A percentile compares a stretch with the other conserved stretches of the same genome.
Evolutionary conservation across 108 stramenopile species (phyloP).

Genomic region (Fistulifera solaris): DNA sequence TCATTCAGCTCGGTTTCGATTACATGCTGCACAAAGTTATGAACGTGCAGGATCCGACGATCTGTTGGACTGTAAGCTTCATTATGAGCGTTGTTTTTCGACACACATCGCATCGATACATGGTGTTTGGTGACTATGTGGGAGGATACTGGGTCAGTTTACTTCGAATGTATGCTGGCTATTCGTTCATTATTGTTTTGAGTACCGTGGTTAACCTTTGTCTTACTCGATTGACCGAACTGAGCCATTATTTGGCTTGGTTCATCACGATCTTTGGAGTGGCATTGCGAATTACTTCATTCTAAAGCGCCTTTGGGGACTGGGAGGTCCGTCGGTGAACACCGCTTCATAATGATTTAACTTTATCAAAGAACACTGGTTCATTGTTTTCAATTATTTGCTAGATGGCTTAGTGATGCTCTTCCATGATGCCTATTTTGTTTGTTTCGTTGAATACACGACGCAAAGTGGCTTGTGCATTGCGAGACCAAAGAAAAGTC

Average conservation of each 20-base stretch:
- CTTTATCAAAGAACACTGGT: no score
- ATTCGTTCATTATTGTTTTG: slow-evolving; percentile 50
- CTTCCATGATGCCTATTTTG: no score
- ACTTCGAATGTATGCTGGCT: slow-evolving; percentile 51
- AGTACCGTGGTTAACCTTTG: slow-evolving; percentile 48
- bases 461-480: no score
- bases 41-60: slow-evolving; percentile 26
- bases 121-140: slow-evolving; percentile 69
- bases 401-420: no score
- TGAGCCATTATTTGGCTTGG: slow-evolving; percentile 47
- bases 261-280: slow-evolving; percentile 51
- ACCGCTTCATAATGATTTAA: neutral
- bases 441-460: no score
- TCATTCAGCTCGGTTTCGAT: slow-evolving; percentile 34
- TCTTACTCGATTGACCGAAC: slow-evolving; percentile 24
- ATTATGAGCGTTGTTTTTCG: slow-evolving; percentile 39
- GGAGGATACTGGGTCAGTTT: slow-evolving; percentile 47
- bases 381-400: no score
- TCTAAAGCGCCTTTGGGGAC: slow-evolving; percentile 49
- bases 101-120: slow-evolving; percentile 56
- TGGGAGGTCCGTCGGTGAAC: slow-evolving; percentile 22
- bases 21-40: slow-evolving; percentile 15
- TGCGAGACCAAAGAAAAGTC: no score
- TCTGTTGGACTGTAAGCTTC: slow-evolving; percentile 53
- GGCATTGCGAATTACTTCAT: slow-evolving; percentile 71